Percentiles rank a stretch among this genome's conserved stretches.
Evolutionary conservation across 2,329 filamentous ascomycete genomes (phyloP).

Genomic region (Erysiphe pulchra): DNA sequence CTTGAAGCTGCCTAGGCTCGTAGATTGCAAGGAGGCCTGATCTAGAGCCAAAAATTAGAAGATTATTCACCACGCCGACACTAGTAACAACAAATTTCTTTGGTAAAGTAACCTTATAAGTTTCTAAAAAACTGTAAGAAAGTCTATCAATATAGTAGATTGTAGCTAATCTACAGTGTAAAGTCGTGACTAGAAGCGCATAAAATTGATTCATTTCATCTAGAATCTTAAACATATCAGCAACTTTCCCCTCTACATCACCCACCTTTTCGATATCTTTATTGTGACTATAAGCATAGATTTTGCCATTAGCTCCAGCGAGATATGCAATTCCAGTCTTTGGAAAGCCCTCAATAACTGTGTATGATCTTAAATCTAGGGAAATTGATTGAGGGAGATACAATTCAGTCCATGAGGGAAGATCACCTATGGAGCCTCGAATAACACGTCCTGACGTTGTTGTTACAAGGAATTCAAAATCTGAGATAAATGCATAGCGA

Average conservation of each 20-base stretch:
- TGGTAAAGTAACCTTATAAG: slow-evolving; percentile 9
- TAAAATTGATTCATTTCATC: slow-evolving; percentile 1
- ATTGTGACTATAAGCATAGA: slow-evolving; percentile 7
- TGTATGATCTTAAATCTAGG: slow-evolving; percentile 21
- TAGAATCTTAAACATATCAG: slow-evolving; percentile 12
- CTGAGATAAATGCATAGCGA: slow-evolving; percentile 35
- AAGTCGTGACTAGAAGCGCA: slow-evolving; percentile 9
- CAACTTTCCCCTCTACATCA: slow-evolving; percentile 7
- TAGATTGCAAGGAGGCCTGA: slow-evolving; percentile 26
- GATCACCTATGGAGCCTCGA: slow-evolving; percentile 14
- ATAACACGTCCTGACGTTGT: slow-evolving; percentile 36
- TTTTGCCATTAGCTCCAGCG: slow-evolving; percentile 18
- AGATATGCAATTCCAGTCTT: slow-evolving; percentile 18
- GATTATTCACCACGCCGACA: slow-evolving; percentile 17
- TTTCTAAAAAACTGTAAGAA: neutral
- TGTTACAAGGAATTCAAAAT: slow-evolving; percentile 25
- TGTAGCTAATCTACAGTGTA: slow-evolving; percentile 14
- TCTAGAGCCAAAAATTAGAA: slow-evolving; percentile 27
- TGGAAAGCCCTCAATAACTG: slow-evolving; percentile 17
- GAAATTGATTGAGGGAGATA: slow-evolving; percentile 8
- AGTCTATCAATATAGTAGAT: slow-evolving; percentile 7
- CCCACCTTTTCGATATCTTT: slow-evolving; percentile 4
- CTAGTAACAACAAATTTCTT: slow-evolving; percentile 23
- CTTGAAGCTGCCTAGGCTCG: slow-evolving; percentile 5
- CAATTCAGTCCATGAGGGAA: slow-evolving; percentile 11